Conservation (phyloP, 2,329 filamentous ascomycete species). For the Fusarium sp. region DNA sequence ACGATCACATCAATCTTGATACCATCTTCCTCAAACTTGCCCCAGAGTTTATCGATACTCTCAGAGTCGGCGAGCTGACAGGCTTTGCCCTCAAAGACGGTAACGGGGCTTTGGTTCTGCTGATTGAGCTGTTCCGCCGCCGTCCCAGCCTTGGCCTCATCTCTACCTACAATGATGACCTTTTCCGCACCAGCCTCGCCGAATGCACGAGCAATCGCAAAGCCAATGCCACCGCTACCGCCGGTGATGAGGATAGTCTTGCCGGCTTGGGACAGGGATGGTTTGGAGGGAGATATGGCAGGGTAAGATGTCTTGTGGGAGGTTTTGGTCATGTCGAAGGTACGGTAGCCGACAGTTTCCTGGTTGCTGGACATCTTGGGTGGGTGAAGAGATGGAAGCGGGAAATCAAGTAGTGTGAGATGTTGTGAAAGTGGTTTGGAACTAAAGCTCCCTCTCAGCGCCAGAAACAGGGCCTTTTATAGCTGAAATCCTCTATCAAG, state of each 20-base stretch:
- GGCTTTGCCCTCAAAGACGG: neutral
- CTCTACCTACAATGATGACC: neutral
- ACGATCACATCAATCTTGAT: neutral
- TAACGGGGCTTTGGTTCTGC: neutral
- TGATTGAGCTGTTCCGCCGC: neutral
- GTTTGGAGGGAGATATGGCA: neutral
- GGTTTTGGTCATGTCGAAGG: neutral
- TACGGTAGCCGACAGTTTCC: neutral
- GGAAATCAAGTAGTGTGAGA: neutral
- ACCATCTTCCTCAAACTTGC: neutral
- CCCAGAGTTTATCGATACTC: neutral
- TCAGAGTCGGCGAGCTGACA: neutral
- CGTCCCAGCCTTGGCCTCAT: neutral
- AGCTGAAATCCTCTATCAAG: fast-evolving
- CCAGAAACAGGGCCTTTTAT: neutral
- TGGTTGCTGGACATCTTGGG: neutral
- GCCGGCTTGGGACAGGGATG: neutral
- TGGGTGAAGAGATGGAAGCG: neutral
- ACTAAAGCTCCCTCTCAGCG: neutral
- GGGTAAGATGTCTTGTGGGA: neutral
- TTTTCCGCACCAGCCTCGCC: neutral
- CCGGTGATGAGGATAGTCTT: constrained; percentile 3
- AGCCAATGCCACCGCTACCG: neutral
- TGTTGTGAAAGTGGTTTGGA: neutral
- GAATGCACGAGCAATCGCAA: neutral